These are phyloP conservation scores for Bromus sterilis DNA, from an alignment of 176 grass and related monocot genomes.

Conservation along the genomic window DNA sequence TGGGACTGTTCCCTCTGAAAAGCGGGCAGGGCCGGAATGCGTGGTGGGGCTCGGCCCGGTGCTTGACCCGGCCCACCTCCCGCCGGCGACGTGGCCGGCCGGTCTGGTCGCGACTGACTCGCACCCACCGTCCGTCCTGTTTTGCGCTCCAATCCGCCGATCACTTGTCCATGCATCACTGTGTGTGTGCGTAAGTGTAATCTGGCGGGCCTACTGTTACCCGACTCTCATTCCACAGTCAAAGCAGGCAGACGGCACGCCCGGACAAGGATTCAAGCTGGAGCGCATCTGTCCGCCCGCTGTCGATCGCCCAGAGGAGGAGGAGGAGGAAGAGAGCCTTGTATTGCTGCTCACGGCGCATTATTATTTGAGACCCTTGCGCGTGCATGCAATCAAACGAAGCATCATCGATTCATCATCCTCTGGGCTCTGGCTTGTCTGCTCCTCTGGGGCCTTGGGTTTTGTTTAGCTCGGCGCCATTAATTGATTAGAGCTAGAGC, in stretches of 20 bases:
- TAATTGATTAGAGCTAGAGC: neutral
- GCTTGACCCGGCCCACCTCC: neutral
- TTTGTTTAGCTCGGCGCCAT: neutral
- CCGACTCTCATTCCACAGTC: neutral
- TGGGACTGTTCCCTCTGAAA: conserved; percentile 49
- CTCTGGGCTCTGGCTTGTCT: neutral
- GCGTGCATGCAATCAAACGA: too few species aligned
- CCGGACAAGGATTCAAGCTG: neutral
- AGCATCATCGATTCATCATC: too few species aligned
- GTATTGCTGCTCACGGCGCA: neutral
- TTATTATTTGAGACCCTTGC: too few species aligned
- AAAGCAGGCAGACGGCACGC: neutral
- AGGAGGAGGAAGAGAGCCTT: too few species aligned
- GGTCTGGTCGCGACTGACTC: neutral
- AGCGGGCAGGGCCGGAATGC: conserved; percentile 29
- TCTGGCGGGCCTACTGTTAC: neutral
- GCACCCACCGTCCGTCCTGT: too few species aligned
- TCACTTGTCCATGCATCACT: neutral
- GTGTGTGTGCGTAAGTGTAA: neutral
- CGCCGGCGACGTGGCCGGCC: conserved; percentile 6
- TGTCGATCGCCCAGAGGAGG: too few species aligned
- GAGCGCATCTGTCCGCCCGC: neutral
- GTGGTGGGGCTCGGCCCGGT: too few species aligned
- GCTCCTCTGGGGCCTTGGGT: too few species aligned
- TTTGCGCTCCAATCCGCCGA: neutral